Percentiles rank a stretch among this genome's conserved stretches.
Evolutionary conservation across 148 eudicot species (phyloP).

Genomic region (Silene conica): DNA sequence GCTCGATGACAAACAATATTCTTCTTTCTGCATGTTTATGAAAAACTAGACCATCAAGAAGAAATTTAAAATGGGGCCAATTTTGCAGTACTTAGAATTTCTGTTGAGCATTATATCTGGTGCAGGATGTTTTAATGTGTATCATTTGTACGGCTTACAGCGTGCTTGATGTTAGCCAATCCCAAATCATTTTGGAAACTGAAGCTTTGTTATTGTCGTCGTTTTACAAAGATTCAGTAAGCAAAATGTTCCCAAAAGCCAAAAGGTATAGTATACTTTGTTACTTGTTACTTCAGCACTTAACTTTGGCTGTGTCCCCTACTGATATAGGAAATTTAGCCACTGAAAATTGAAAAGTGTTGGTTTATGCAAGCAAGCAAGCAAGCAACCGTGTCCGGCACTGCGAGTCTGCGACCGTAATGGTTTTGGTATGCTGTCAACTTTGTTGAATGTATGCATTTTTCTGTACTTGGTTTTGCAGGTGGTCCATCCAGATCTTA

Average conservation of each 20-base stretch:
- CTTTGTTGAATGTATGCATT: constrained; percentile 2
- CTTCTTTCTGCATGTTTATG: not conserved
- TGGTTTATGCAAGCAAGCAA: too few relatives aligned
- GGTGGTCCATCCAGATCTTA: not conserved
- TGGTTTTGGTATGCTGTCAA: not conserved
- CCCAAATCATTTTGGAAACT: not conserved
- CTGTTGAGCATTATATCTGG: not conserved
- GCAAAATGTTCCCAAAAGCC: not conserved
- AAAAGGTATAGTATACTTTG: not conserved
- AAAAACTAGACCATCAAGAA: not conserved
- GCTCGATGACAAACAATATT: not conserved
- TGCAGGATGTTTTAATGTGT: not conserved
- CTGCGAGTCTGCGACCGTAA: not conserved
- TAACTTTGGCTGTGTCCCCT: not conserved
- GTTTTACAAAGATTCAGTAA: not conserved
- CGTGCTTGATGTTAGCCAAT: not conserved
- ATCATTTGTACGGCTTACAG: not conserved
- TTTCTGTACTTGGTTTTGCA: not conserved
- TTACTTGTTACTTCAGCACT: not conserved
- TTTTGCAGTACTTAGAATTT: not conserved
- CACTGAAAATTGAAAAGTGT: not conserved
- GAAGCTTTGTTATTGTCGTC: too few relatives aligned
- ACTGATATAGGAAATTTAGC: not conserved
- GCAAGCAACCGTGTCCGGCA: not conserved
- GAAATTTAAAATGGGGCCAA: not conserved